Base-by-base conservation (phyloP, 2,329 filamentous ascomycete species). In the Trichoderma sp. region DNA sequence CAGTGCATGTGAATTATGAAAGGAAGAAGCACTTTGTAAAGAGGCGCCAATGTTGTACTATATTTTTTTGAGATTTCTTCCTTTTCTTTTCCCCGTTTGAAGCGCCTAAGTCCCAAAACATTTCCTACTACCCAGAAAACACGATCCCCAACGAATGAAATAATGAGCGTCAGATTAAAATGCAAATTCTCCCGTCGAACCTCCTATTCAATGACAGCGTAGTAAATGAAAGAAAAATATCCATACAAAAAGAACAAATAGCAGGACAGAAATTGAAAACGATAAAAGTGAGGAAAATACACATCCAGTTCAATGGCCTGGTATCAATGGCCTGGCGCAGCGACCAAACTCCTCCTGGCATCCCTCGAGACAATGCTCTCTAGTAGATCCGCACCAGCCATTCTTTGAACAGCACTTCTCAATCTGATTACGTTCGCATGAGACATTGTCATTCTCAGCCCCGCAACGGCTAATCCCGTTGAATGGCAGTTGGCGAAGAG, bases 301-400 rank as follows among this genome's bases (percentile, higher is more conserved):
- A 40, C 2, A 43, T 43, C 16, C 21, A 62, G 19, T 43, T 49
- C 52, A 31, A 33, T n/a, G 52, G 8, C 13, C 69, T 14, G 33
- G 33, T 11, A 14, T 35, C 33, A 35, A 35, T 35, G 33, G 33
- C 11, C 5, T 4, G 33, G 33, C 65, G 43, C 77, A 79, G 1
- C 71, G 76, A 4, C 77, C 78, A 58, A 72, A 79, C 11, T 60
- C 73, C 8, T 74, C 70, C 72, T 83, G 81, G 70, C 82, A 83
- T 13, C 79, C 80, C 0, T 70, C 73, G 33, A 75, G 75, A 72
- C 81, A 83, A 70, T 83, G 79, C 43, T 78, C 79, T n/a, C 74
- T 75, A 1, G 78, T 78, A 24, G 74, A 74, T 53, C 83, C 81
- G 72, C 82, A 83, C 73, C 77, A 79, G 16, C 77, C 76, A 19